These are phyloP conservation scores for Eimeria maxima DNA, from an alignment of 169 alveolate genomes.

Conservation along the genomic window DNA sequence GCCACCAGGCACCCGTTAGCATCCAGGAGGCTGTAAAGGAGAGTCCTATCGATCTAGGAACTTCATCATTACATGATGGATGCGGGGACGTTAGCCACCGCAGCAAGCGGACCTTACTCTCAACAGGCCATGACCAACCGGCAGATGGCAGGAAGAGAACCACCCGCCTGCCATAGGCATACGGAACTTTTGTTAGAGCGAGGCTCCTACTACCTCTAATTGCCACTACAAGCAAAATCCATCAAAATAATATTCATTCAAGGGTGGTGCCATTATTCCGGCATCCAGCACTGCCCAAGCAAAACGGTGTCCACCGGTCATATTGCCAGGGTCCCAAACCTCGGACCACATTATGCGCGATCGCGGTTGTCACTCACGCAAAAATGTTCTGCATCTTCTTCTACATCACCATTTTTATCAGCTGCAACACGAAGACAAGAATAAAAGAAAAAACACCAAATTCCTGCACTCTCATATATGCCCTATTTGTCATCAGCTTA, in stretches of 20 bases:
- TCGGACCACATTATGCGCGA: neutral
- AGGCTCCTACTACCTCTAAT: neutral
- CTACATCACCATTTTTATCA: conserved; percentile 58
- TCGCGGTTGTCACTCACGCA: conserved; percentile 24
- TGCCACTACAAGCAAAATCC: neutral
- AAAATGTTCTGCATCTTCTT: conserved; percentile 44
- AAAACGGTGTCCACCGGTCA: conserved; percentile 4
- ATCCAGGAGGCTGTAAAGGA: conserved; percentile 33
- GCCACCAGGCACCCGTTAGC: neutral
- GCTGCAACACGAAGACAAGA: conserved; percentile 11
- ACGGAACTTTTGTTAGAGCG: neutral
- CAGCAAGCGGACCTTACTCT: conserved; percentile 49
- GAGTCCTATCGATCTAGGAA: neutral
- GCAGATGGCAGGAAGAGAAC: conserved; percentile 61
- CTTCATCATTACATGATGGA: neutral
- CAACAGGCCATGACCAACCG: conserved; percentile 26
- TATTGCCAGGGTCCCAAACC: conserved; percentile 20
- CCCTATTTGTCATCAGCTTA: neutral
- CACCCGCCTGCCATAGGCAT: neutral
- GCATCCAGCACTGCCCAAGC: conserved; percentile 21
- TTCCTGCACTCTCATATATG: neutral
- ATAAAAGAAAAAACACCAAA: neutral
- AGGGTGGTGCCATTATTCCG: neutral
- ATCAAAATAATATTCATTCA: neutral
- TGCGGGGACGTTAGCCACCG: neutral